Evolutionary conservation across 1,284 basidiomycete species (phyloP).

Genomic region (Lignosus rhinocerotis): DNA sequence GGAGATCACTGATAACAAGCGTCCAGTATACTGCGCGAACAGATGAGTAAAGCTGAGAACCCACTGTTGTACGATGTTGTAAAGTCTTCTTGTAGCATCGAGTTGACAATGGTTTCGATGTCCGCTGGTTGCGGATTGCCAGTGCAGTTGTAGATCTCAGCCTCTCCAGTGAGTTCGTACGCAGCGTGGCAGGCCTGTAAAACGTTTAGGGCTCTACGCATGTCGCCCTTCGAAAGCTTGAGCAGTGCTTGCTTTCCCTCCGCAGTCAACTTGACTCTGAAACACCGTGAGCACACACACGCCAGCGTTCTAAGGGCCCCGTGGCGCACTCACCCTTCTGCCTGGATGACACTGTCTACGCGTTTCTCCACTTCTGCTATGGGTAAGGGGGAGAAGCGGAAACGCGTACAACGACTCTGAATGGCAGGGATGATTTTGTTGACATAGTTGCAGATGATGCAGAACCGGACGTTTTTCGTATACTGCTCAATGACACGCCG

Average conservation of each 20-base stretch:
- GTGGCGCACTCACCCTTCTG: slow-evolving; percentile 69
- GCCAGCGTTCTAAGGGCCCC: not conserved
- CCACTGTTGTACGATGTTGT: slow-evolving; percentile 88
- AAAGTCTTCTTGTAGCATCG: slow-evolving; percentile 97
- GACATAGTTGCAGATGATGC: slow-evolving; percentile 99
- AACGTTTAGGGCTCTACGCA: slow-evolving; percentile 95
- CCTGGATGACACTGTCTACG: slow-evolving; percentile 78
- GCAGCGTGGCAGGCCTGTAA: slow-evolving; percentile 98
- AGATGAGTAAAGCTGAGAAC: slow-evolving; percentile 28
- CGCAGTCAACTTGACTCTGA: slow-evolving; percentile 82
- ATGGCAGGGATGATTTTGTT: slow-evolving; percentile 99
- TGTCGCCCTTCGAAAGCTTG: slow-evolving; percentile 94
- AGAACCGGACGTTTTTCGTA: slow-evolving; percentile 98
- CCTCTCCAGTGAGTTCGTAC: slow-evolving; percentile 86
- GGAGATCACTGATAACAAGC: slow-evolving; percentile 67
- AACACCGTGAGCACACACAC: not conserved
- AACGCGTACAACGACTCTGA: slow-evolving; percentile 97
- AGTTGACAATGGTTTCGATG: slow-evolving; percentile 90
- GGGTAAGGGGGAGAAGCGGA: slow-evolving; percentile 95
- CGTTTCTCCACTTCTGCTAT: slow-evolving; percentile 85
- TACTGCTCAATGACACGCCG: slow-evolving; percentile 98
- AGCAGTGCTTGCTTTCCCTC: slow-evolving; percentile 90
- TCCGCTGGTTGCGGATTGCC: slow-evolving; percentile 95
- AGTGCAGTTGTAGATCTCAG: slow-evolving; percentile 95
- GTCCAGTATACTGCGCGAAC: not conserved